Base-by-base conservation (phyloP, 306 rosid species). In the Citrullus colocynthis region DNA sequence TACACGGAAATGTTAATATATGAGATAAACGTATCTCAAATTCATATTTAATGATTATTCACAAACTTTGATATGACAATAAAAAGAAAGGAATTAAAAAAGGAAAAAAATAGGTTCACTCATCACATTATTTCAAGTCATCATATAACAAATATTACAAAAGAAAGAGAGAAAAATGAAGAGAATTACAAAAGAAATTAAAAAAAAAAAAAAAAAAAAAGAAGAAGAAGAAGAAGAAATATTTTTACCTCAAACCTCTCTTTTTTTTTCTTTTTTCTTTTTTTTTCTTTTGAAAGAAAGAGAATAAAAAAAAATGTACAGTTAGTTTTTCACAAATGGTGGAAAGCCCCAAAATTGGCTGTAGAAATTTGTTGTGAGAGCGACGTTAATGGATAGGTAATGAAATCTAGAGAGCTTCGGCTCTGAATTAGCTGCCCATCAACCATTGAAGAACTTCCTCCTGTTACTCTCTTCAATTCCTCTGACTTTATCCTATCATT, bases 311-410 rank as follows among this genome's bases (percentile, higher is more conserved):
- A 20, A 51, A 84, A 87, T 81, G 74, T 82, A 80, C 91, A 88
- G 2, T 71, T 70, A 2, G 58, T 82, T 48, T 48, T 48, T 90
- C 85, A 95, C 70, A 92, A 87, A 44, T 89, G 91, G 67, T 89
- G 91, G 85, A 95, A 92, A 10, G 85, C 89, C 85, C 92, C 93
- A 89, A 92, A 95, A 85, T 82, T 87, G 84, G 82, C 86, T 77
- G 82, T 88, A 63, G 89, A 83, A 87, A 91, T 84, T 86, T 92
- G 93, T 78, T 89, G 91, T 81, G 97, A 89, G 9, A 92, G 87
- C 66, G 96, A 89, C 80, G 88, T 86, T 81, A 89, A 85, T 0
- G 99, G 97, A 89, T 84, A 92, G 96, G 85, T 81, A 87, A 73
- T 83, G 88, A 94, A 90, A 87, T 90, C 92, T 79, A 84, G 80